Percentiles rank a stretch among this genome's conserved stretches.
Conservation (phyloP, 371 early-diverging fungal species). For the Catenaria anguillulae region DNA sequence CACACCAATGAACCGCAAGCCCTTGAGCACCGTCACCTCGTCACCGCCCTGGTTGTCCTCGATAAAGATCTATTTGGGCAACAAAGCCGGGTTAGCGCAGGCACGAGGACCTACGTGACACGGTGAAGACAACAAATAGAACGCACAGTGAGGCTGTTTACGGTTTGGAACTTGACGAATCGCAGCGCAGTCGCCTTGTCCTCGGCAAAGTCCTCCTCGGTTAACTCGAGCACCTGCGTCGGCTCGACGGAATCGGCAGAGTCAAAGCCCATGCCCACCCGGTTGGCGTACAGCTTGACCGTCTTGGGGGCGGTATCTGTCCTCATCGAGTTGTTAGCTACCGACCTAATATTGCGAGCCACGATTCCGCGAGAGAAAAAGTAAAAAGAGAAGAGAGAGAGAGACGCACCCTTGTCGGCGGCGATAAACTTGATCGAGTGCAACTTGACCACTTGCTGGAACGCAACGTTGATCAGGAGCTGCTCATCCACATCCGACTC, state of each 20-base stretch:
- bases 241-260: constrained; percentile 57
- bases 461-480: constrained; percentile 65
- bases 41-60: constrained; percentile 65
- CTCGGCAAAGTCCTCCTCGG: constrained; percentile 46
- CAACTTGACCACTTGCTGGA: constrained; percentile 78
- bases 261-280: constrained; percentile 65
- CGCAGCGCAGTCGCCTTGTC: constrained; percentile 52
- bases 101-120: no score
- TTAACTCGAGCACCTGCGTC: constrained; percentile 57
- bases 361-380: neutral
- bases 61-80: constrained; percentile 50
- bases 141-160: constrained; percentile 29
- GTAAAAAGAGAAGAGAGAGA: neutral
- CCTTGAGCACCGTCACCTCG: constrained; percentile 62
- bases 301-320: constrained; percentile 54
- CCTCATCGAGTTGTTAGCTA: no score
- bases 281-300: constrained; percentile 69
- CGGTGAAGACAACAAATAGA: neutral
- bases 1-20: constrained; percentile 61
- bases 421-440: constrained; percentile 71
- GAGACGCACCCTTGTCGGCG: constrained; percentile 13
- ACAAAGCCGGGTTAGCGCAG: neutral
- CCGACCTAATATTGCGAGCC: no score
- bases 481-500: constrained; percentile 91
- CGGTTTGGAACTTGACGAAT: constrained; percentile 85